phyloP scores from a whole-genome alignment of 2,329 filamentous ascomycete species.

The Stagonosporopsis vannaccii region DNA sequence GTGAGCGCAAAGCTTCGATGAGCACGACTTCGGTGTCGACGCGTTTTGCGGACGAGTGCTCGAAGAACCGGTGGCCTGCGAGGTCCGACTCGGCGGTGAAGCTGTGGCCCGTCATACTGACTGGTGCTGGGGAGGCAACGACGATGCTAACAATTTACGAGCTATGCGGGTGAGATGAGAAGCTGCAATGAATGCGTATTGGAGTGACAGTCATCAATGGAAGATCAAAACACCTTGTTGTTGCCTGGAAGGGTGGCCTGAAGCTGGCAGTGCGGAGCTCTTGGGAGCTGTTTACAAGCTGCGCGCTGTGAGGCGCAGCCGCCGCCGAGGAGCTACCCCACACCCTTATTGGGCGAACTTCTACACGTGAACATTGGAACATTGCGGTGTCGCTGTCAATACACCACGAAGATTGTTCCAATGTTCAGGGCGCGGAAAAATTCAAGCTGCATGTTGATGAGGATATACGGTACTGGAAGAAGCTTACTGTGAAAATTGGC shows the following conservation, averaged over 20 bases:
- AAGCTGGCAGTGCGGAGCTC: constrained; percentile 15
- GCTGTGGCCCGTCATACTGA: constrained; percentile 38
- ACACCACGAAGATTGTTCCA: neutral
- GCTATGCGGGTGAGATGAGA: neutral
- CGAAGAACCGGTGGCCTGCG: constrained; percentile 51
- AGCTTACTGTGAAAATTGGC: neutral
- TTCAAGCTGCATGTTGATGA: neutral
- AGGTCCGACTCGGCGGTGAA: constrained; percentile 44
- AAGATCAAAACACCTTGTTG: neutral
- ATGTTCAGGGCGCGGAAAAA: neutral
- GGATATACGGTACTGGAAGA: neutral
- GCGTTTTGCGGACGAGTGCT: constrained; percentile 54
- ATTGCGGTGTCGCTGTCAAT: neutral
- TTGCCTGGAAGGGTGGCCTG: constrained; percentile 16
- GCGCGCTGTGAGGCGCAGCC: constrained; percentile 12
- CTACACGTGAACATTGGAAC: neutral
- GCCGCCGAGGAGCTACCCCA: constrained; percentile 13
- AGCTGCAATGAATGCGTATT: constrained; percentile 2
- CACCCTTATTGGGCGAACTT: constrained; percentile 7
- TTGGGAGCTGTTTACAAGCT: constrained; percentile 17
- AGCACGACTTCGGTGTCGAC: constrained; percentile 55
- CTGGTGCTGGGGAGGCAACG: constrained; percentile 1
- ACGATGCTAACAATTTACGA: neutral
- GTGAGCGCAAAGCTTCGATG: constrained; percentile 53
- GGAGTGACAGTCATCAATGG: neutral